Evolutionary conservation across 805 yeast species (phyloP).

Genomic region (Wickerhamomyces alni): DNA sequence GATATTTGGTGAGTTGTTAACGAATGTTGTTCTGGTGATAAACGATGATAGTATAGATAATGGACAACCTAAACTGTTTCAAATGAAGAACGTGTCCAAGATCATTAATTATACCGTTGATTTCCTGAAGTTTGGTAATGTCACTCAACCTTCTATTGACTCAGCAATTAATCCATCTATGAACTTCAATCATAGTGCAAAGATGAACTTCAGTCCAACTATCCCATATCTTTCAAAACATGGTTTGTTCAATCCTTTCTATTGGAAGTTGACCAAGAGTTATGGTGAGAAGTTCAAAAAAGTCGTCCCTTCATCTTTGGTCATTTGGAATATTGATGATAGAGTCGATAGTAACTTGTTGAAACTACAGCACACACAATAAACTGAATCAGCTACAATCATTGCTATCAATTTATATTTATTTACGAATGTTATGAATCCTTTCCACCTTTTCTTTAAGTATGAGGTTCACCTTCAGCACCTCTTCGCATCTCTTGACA

Average conservation of each 20-base stretch:
- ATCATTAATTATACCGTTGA: neutral
- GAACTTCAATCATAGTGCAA: no score
- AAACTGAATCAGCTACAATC: no score
- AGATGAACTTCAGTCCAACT: conserved; percentile 1
- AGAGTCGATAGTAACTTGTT: conserved; percentile 2
- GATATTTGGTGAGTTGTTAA: conserved; percentile 7
- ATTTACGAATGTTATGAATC: no score
- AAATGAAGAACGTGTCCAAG: neutral
- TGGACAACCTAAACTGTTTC: neutral
- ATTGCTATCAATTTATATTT: no score
- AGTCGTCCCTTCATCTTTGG: conserved; percentile 8
- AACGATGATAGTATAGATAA: neutral
- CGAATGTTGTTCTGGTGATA: conserved; percentile 6
- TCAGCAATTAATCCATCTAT: neutral
- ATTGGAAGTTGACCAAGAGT: conserved; percentile 8
- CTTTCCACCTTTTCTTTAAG: no score
- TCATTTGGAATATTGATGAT: conserved; percentile 11
- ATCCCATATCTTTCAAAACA: neutral
- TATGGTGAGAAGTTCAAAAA: conserved; percentile 8
- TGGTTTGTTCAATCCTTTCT: conserved; percentile 7
- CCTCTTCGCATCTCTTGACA: no score
- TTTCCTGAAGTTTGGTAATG: neutral
- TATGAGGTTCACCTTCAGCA: no score
- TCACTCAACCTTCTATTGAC: neutral
- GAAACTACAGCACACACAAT: neutral